Evolutionary conservation across 2,329 filamentous ascomycete species (phyloP), one percentile per base, ranked within the genome.

Genomic region (Diaporthe capsici): DNA sequence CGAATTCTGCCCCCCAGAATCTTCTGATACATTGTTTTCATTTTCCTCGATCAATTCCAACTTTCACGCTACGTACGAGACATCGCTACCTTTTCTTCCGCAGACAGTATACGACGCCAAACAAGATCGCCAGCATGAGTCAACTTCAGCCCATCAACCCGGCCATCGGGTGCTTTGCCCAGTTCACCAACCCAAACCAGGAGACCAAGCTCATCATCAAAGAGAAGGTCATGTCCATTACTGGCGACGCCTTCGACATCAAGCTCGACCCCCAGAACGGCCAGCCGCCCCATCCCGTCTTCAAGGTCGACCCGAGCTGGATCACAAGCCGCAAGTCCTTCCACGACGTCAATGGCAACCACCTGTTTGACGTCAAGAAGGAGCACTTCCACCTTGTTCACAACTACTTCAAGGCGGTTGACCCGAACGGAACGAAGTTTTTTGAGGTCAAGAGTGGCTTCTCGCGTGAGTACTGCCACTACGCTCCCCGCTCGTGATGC

Each of bases 211-310:
- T 94, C 9, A 81, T 90, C 2, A 84, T 94, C 67, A 90, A 88
- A 79, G 91, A 94, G 80, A 91, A 91, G 79, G 85, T 92, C 25
- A 81, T 92, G 75, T 92, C 91, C 4, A 83, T 93, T 12, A 88
- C 88, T 1, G 91, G 91, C 75, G 91, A 94, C 83, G 90, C 87
- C 82, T 94, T 93, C 83, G 89, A 90, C 77, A 89, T 94, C 82
- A 88, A 87, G 72, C 87, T 89, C 7, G 75, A 76, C 25, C 75
- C 72, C 3, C 83, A 86, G 60, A 88, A 87, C 75, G 90, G 90
- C 31, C 84, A 86, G 31, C 28, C 53, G 22, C 75, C 75, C 4
- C 55, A 65, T 2, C 86, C 89, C 0, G 79, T 93, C 44, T 82
- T 93, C 78, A 88, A 89, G 74, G 80, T 87, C 76, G 79, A 91